These are phyloP conservation scores for Raffaelea albimanens DNA, from an alignment of 2,329 filamentous ascomycete genomes.

Conservation along the genomic window DNA sequence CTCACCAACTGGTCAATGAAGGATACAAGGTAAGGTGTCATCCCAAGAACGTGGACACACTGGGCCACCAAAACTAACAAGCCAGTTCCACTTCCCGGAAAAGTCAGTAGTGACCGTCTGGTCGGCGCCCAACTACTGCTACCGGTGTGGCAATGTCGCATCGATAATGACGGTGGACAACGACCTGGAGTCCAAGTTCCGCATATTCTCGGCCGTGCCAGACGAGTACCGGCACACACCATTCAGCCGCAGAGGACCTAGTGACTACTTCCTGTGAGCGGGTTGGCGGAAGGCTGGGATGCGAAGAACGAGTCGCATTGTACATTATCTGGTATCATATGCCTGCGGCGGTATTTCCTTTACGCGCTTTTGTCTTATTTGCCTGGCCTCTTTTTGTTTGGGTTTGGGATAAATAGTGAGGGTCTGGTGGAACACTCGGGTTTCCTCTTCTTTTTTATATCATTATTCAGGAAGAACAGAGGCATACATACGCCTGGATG, in stretches of 20 bases:
- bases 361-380: no score
- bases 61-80: no score
- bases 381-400: no score
- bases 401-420: no score
- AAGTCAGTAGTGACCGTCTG: constrained; percentile 96
- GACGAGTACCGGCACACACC: constrained; percentile 76
- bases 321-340: no score
- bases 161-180: constrained; percentile 90
- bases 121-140: constrained; percentile 95
- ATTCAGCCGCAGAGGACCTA: constrained; percentile 55
- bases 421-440: not conserved
- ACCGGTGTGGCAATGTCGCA: constrained; percentile 90
- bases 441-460: not conserved
- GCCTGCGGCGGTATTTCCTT: no score
- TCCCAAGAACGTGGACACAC: no score
- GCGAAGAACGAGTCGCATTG: no score
- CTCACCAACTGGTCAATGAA: constrained; percentile 97
- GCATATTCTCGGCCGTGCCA: constrained; percentile 82
- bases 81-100: constrained; percentile 81
- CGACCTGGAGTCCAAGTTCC: constrained; percentile 82
- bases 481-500: no score
- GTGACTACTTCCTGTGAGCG: constrained; percentile 58
- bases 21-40: constrained; percentile 71
- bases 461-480: not conserved
- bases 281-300: no score